Evolutionary conservation across 345 rosid genomes (phyloP).

Genomic region (Gossypium ekmanianum): DNA sequence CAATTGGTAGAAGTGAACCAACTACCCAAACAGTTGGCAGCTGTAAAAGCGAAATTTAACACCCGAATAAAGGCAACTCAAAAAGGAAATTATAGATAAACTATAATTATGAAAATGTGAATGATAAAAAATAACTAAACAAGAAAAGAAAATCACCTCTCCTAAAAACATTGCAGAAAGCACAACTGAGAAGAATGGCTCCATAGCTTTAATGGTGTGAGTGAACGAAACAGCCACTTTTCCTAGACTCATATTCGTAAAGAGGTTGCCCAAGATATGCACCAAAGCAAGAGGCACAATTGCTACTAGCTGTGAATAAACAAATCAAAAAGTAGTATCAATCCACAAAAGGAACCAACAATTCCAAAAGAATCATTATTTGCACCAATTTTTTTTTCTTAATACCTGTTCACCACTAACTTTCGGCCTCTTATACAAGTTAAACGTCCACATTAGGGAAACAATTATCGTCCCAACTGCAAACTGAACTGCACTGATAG

Average conservation of each 20-base stretch:
- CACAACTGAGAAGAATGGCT: conserved; percentile 96
- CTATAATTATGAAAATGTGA: neutral
- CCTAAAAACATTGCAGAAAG: conserved; percentile 93
- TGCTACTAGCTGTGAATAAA: conserved; percentile 58
- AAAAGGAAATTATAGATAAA: neutral
- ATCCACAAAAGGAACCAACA: neutral
- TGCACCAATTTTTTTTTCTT: neutral
- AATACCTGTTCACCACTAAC: conserved; percentile 60
- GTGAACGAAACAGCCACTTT: conserved; percentile 99
- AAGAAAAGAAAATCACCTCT: conserved; percentile 47
- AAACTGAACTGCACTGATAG: conserved; percentile 66
- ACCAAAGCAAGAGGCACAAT: conserved; percentile 87
- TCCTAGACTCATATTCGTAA: conserved; percentile 97
- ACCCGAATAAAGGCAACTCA: neutral
- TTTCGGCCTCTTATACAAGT: conserved; percentile 76
- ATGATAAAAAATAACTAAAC: neutral
- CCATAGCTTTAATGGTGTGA: conserved; percentile 97
- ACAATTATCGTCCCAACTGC: conserved; percentile 79
- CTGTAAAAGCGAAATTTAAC: conserved; percentile 32
- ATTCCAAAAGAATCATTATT: neutral
- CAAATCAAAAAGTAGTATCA: conserved; percentile 11
- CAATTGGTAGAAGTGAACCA: conserved; percentile 80
- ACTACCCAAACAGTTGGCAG: conserved; percentile 84
- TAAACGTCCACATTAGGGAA: conserved; percentile 71
- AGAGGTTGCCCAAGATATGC: conserved; percentile 84